Base-by-base conservation (phyloP, 306 rosid genomes). In the Begonia masoniana region DNA sequence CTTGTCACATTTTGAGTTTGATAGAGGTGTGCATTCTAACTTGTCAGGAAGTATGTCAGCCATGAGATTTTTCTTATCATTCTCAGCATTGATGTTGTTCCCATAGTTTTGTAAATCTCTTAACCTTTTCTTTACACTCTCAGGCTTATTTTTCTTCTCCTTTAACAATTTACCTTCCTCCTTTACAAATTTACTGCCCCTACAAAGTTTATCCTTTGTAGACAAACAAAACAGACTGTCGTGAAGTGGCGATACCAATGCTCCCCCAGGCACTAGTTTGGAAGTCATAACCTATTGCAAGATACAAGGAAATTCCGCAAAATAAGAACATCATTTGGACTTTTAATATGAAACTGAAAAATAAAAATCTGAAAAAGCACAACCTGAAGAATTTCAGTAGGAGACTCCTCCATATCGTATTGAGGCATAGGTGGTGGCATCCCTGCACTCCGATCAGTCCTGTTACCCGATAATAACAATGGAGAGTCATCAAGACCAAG, bases 371-470 rank as follows among this genome's bases (percentile, higher is more conserved):
- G 10, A 49, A 31, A 45, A 50, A 61, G 43, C 14, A 13, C 56
- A 74, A 88, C 97, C 95, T 76, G 70, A 77, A 88, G 54, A 64
- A 84, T 80, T 62, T 64, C 61, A 52, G 76, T 52, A 42, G 71
- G 73, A 61, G 87, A 79, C 61, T 60, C 68, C 9, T 75, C 78
- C 39, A 48, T 47, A 35, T 50, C 58, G 62, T 16, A 70, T 66
- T 62, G 71, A 71, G 82, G 68, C 50, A 66, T 39, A 41, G 75
- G 73, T 57, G 66, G 73, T 57, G 66, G 69, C 56, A 58, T 62
- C 63, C 74, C 84, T 66, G 66, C 82, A 71, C 74, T 76, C 64
- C 70, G 74, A 46, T 59, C 64, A 4, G 77, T 78, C 74, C 84
- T 79, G 57, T 77, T 74, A 60, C 68, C 95, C 55, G 65, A 63